Conservation (phyloP, 2,329 filamentous ascomycete genomes). For the Dothideomycetes sp. region DNA sequence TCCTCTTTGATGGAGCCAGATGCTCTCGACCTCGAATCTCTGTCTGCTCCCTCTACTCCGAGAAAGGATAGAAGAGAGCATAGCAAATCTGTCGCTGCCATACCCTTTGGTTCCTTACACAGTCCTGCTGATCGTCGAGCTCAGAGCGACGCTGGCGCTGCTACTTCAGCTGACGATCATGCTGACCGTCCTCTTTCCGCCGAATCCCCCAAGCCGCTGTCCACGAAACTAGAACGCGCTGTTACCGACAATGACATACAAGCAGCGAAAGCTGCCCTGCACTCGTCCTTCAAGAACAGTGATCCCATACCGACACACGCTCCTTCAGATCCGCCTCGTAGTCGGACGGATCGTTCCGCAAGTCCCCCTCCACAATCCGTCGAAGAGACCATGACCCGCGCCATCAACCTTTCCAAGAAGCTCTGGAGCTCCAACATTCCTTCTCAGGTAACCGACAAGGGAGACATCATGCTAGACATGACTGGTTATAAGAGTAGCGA, state of each 20-base stretch:
- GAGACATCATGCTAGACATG: constrained; percentile 97
- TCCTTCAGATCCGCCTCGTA: constrained; percentile 18
- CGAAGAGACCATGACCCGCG: constrained; percentile 71
- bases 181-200: constrained; percentile 1
- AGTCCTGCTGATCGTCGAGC: constrained; percentile 2
- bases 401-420: constrained; percentile 75
- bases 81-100: constrained; percentile 8
- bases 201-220: constrained; percentile 17
- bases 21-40: constrained; percentile 53
- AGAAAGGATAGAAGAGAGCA: constrained; percentile 4
- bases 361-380: constrained; percentile 67
- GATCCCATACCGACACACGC: constrained; percentile 18
- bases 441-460: constrained; percentile 80
- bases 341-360: constrained; percentile 45
- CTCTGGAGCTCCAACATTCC: constrained; percentile 86
- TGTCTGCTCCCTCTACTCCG: constrained; percentile 3
- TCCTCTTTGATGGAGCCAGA: constrained; percentile 58
- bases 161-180: constrained; percentile 8
- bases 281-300: constrained; percentile 24
- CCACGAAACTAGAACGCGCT: constrained; percentile 35
- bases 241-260: constrained; percentile 47
- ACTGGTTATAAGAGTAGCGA: constrained; percentile 92
- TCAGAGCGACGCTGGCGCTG: constrained; percentile 7
- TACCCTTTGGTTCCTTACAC: constrained; percentile 1
- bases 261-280: constrained; percentile 31